Evolutionary conservation across 176 grass and related monocot species (phyloP), one percentile per base, ranked within the genome.

Genomic region (Cocos nucifera): DNA sequence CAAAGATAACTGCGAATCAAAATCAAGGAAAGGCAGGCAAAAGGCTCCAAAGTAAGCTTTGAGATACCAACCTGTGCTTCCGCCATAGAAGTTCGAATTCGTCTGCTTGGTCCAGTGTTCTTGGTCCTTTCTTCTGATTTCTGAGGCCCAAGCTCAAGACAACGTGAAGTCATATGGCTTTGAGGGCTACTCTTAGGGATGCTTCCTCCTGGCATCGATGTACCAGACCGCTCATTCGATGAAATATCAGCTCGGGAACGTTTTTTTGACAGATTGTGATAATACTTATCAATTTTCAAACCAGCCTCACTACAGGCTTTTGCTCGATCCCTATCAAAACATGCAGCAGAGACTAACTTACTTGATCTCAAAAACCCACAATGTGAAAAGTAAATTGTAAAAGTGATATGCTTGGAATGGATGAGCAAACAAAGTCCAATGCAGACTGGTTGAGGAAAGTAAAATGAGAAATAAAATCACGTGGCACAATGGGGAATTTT

Each of bases 61-160:
- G 10, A 73, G 28, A 57, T 69, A 28, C 52, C 71, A 85, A 63
- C 58, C 24, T 55, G 65, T 77, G 79, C 78, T 71, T 89, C 85
- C 20, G 62, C 19, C 64, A 89, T 80, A 30, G 82, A 73, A 78
- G 79, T 81, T 9, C 86, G 86, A 32, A 83, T 61, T 66, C 79
- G 78, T 67, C 83, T 86, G 70, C 86, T 95, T 26, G 75, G 79
- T 73, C 65, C 72, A 35, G 63, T 22, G 78, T 69, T 80, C 53
- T 84, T 95, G 59, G 71, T 65, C 61, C 86, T 85, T 52, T 80
- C 80, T 67, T 95, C 90, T 63, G 65, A 54, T 83, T 82, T 95
- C 5, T 62, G 79, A 60, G 80, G 49, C 23, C 80, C 90, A 70
- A 76, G 52, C 62, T 95, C 90, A 17, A 73, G 44, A 67, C 82